Base-by-base conservation (phyloP, 805 yeast genomes). In the Hemisphaericaspora nanyangensis region DNA sequence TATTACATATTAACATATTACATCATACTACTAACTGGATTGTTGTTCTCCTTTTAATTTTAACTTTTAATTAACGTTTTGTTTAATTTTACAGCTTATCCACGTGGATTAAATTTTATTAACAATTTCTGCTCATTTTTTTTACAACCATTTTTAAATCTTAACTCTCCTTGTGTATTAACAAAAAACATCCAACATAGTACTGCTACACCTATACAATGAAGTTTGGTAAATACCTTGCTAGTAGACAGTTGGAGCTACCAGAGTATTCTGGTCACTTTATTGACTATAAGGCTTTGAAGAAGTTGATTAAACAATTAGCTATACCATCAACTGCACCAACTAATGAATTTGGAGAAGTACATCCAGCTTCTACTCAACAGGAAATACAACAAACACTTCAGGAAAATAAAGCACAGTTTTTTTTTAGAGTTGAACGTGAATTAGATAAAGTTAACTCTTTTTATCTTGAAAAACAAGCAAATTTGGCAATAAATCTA, bases 211-310 rank as follows among this genome's bases (percentile, higher is more conserved):
- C n/a, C n/a, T n/a, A n/a, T 7, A 32, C 22, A 17, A 67, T 70
- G 99, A 93, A 93, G 72, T 93, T 89, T 62, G 99, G 99, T 37
- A 93, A 93, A 63, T 86, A 88, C 56, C 72, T 93, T 58, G 98
- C 95, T 47, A 85, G 95, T 31, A 79, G 97, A 58, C 96, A 89
- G 64, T 72, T 93, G 50, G 97, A 91, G 61, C 70, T 91, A 43
- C 98, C 98, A 8, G 99, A 93, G 61, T 93, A 93, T 60, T 80
- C 95, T 35, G 89, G 91, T 28, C 84, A 87, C 58, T 93, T 91
- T 67, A 91, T 93, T 56, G 89, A 93, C 66, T 93, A 93, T 65
- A 93, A 93, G 67, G 93, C 91, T 3, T 68, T 91, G 42, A 91
- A 91, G 61, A 93, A 91, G 72, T 75, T 90, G 49, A 91, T 91